Base-by-base conservation (phyloP, 768 basidiomycete genomes). In the Chiua virens region DNA sequence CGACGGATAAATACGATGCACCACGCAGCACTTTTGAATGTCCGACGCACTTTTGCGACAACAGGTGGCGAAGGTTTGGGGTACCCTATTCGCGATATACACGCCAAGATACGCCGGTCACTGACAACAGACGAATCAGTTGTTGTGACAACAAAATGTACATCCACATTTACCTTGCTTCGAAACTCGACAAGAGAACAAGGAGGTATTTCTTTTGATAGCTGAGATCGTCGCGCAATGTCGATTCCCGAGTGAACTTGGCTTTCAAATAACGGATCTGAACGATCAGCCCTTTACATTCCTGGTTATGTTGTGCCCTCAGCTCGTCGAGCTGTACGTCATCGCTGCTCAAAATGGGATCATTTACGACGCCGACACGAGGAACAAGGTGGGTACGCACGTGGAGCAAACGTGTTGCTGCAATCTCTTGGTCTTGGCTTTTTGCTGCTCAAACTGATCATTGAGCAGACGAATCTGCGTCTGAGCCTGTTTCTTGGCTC, bases 181-280 rank as follows among this genome's bases (percentile, higher is more conserved):
- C 86, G 50, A 85, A 82, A 50, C 79, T 77, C 20, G 79, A 65
- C 22, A 97, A 70, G n/a, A 95, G 74, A 3, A 84, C 71, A 9
- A 94, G 73, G 11, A 98, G 76, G 66, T 98, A 98, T 42, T 79
- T 74, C 66, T 99, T 99, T 73, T 98, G 97, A 61, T 92, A 85
- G 15, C 78, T 75, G 40, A 98, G 75, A 58, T 85, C 85, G 52
- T 75, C 76, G 30, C 96, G 81, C 75, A 97, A 81, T 1, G 78
- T 76, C 10, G 85, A 81, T 71, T 99, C 97, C 22, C 96, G 80
- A 3, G 82, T 87, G 69, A 86, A 95, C 64, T 92, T 92, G 48
- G 89, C 87, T 67, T 98, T 96, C 58, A 98, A 77, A 70, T 97
- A 98, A 37, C 79, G 80, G 52, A 97, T 92, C 67, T 97, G 92